These are phyloP conservation scores for Monilinia vaccinii-corymbosi DNA, from an alignment of 2,329 filamentous ascomycete genomes.

Conservation along the genomic window DNA sequence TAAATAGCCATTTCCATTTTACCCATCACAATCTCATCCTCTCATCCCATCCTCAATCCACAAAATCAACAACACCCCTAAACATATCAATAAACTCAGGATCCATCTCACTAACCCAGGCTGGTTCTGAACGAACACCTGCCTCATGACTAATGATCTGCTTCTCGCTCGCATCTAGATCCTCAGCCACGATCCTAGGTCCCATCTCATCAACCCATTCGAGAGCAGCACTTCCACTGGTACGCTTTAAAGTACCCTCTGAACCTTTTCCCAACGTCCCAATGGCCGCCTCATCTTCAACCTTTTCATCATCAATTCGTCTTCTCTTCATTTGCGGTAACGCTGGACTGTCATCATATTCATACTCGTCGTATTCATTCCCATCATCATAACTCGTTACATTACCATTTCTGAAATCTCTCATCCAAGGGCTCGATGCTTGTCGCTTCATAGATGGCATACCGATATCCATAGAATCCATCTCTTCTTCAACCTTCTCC, in stretches of 20 bases:
- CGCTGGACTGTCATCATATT: slow-evolving; percentile 3
- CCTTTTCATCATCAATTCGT: neutral
- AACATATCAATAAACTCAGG: slow-evolving; percentile 26
- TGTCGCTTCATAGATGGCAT: neutral
- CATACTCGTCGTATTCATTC: neutral
- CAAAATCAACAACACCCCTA: slow-evolving; percentile 29
- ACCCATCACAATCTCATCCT: neutral
- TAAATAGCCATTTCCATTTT: neutral
- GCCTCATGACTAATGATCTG: neutral
- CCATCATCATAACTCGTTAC: neutral
- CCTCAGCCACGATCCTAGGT: neutral
- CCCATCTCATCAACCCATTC: slow-evolving; percentile 4
- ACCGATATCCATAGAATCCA: neutral
- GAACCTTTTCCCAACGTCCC: neutral
- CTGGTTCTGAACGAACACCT: slow-evolving; percentile 16
- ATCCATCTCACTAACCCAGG: slow-evolving; percentile 29
- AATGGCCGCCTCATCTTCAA: neutral
- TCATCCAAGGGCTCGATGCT: slow-evolving; percentile 1
- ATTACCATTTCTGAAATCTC: neutral
- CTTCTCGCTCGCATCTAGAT: neutral
- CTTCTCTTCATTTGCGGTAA: slow-evolving; percentile 16
- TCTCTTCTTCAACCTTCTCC: neutral
- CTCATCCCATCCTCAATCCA: slow-evolving; percentile 14
- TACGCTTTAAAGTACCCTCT: neutral
- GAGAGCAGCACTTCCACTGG: neutral